Evolutionary conservation across 2,329 filamentous ascomycete genomes (phyloP).

Genomic region (Penicillium sp.): DNA sequence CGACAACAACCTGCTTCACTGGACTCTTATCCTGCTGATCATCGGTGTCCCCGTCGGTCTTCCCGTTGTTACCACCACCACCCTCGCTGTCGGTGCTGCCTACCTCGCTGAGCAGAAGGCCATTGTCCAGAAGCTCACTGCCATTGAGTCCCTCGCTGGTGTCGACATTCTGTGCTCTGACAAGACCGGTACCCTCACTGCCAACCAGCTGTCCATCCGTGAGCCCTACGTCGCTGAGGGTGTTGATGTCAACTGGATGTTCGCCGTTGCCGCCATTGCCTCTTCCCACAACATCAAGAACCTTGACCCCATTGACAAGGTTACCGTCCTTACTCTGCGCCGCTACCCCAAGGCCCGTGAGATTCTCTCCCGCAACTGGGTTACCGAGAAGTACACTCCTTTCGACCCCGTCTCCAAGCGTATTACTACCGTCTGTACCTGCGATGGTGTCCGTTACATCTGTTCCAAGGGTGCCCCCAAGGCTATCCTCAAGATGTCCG

Average conservation of each 20-base stretch:
- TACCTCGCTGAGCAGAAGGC: slow-evolving; percentile 77
- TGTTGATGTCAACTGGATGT: slow-evolving; percentile 81
- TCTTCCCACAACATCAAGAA: slow-evolving; percentile 79
- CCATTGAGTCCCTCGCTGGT: slow-evolving; percentile 73
- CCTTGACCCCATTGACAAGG: slow-evolving; percentile 76
- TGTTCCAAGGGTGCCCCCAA: slow-evolving; percentile 78
- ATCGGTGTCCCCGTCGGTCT: slow-evolving; percentile 79
- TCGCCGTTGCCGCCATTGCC: slow-evolving; percentile 74
- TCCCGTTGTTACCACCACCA: slow-evolving; percentile 75
- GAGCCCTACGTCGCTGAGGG: slow-evolving; percentile 76
- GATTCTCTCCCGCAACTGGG: slow-evolving; percentile 73
- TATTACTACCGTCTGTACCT: slow-evolving; percentile 69
- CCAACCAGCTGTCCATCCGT: slow-evolving; percentile 68
- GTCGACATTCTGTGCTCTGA: slow-evolving; percentile 79
- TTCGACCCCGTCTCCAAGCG: slow-evolving; percentile 78
- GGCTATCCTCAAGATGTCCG: slow-evolving; percentile 68
- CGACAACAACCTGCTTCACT: slow-evolving; percentile 66
- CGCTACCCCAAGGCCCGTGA: slow-evolving; percentile 75
- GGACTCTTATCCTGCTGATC: slow-evolving; percentile 70
- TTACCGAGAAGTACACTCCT: slow-evolving; percentile 70
- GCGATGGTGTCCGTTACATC: slow-evolving; percentile 68
- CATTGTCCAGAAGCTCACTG: slow-evolving; percentile 77
- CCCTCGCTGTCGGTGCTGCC: slow-evolving; percentile 72
- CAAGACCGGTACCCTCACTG: slow-evolving; percentile 71
- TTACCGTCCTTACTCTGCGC: slow-evolving; percentile 73